Percentiles rank a stretch among this genome's conserved stretches.
These are phyloP conservation scores for Kodamaea kaohsiungensis DNA, from an alignment of 805 yeast species.

Conservation along the genomic window DNA sequence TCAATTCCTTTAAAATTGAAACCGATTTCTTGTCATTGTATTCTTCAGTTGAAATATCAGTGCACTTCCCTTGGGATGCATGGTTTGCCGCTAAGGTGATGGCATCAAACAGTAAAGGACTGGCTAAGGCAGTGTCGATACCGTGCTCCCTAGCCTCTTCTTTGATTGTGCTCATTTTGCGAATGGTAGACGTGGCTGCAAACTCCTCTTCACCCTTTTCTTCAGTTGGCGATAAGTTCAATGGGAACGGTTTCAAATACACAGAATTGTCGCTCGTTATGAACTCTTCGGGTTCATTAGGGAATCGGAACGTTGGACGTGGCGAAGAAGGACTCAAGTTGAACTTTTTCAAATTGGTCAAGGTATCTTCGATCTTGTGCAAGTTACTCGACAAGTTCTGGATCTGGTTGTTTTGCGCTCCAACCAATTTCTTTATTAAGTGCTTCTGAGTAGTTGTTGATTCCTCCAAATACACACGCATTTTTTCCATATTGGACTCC, in stretches of 20 bases:
- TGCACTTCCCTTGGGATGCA: not conserved
- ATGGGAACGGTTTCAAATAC: slow-evolving; percentile 21
- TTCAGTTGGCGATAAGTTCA: slow-evolving; percentile 12
- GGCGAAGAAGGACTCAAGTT: slow-evolving; percentile 1
- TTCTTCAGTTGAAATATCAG: not conserved
- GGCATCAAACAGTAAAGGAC: not conserved
- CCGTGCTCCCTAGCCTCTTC: not conserved
- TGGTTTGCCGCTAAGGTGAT: not conserved
- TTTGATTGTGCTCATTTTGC: not conserved
- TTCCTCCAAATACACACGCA: slow-evolving; percentile 11
- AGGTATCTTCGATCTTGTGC: slow-evolving; percentile 11
- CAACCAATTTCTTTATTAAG: slow-evolving; percentile 12
- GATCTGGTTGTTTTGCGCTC: slow-evolving; percentile 13
- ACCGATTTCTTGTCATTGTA: not conserved
- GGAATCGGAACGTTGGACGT: not conserved
- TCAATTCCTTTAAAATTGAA: slow-evolving; percentile 1
- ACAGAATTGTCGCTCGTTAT: not conserved
- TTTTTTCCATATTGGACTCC: slow-evolving; percentile 7
- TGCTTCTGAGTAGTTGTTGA: slow-evolving; percentile 10
- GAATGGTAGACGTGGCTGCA: not conserved
- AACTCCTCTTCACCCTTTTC: not conserved
- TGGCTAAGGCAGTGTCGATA: not conserved
- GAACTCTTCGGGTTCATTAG: not conserved
- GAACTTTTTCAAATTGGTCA: slow-evolving; percentile 6
- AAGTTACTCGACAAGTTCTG: slow-evolving; percentile 11